Evolutionary conservation across 768 basidiomycete species (phyloP).

Genomic region (Lanmaoa pseudosensibilis): DNA sequence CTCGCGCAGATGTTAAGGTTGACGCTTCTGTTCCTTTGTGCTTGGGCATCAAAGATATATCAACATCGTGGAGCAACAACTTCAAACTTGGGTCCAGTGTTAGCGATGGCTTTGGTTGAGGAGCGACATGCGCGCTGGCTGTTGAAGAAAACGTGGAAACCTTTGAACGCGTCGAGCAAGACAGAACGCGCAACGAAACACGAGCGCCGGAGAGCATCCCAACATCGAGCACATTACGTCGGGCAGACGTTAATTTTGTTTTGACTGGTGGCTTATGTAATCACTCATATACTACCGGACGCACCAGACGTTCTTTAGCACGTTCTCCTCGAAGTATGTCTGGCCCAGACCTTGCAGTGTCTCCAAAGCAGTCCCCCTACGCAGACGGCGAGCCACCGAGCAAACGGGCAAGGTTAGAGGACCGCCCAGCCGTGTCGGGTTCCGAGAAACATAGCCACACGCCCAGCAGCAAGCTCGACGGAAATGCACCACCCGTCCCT

Average conservation of each 20-base stretch:
- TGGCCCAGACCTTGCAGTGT: constrained; percentile 7
- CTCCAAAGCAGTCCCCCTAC: constrained; percentile 4
- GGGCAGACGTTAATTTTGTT: not conserved
- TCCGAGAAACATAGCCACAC: constrained; percentile 31
- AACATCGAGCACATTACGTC: not conserved
- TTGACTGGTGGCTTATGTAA: constrained; percentile 23
- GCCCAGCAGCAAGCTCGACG: constrained; percentile 24
- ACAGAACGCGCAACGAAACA: constrained; percentile 25
- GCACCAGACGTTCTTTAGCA: not conserved
- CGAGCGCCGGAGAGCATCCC: constrained; percentile 28
- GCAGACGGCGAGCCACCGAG: constrained; percentile 28
- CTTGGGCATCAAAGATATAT: constrained; percentile 54
- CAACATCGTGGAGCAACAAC: constrained; percentile 63
- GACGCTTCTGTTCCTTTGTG: constrained; percentile 31
- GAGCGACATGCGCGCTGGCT: constrained; percentile 21
- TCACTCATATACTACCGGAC: not conserved
- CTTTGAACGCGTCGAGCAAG: constrained; percentile 23
- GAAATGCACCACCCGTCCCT: constrained; percentile 29
- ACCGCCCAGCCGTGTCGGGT: not conserved
- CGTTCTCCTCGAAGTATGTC: constrained; percentile 14
- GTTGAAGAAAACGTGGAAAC: constrained; percentile 34
- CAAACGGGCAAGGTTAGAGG: constrained; percentile 31
- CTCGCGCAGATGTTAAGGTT: constrained; percentile 37
- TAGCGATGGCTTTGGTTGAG: constrained; percentile 58
- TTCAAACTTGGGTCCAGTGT: constrained; percentile 66